A percentile compares a stretch with the other conserved stretches of the same genome.
Conservation (phyloP, 75 land plant species). For the Pseudotsuga menziesii region DNA sequence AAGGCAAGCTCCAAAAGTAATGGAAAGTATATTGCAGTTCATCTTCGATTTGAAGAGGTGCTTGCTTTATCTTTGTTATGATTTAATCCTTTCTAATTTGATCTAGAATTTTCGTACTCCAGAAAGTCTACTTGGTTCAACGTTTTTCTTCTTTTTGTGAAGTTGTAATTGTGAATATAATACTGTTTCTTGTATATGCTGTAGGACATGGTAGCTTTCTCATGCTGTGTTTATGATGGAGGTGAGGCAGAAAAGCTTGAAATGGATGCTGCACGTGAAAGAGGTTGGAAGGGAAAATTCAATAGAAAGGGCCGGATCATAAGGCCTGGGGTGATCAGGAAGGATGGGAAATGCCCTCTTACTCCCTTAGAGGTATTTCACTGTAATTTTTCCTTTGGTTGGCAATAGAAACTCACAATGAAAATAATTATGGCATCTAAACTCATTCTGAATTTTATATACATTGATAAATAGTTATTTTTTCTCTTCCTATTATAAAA, state of each 20-base stretch:
- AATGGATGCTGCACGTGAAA: slow-evolving; percentile 86
- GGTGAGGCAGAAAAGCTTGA: slow-evolving; percentile 75
- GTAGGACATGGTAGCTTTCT: slow-evolving; percentile 99
- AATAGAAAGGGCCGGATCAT: slow-evolving; percentile 66
- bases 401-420: no score
- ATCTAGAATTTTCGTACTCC: neutral
- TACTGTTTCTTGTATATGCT: neutral
- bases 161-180: neutral
- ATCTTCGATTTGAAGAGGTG: slow-evolving; percentile 98
- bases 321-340: slow-evolving; percentile 65
- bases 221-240: slow-evolving; percentile 92
- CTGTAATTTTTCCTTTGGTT: neutral
- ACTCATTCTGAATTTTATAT: no score
- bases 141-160: neutral
- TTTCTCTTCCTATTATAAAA: no score
- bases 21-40: slow-evolving; percentile 89
- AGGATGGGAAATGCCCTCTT: slow-evolving; percentile 89
- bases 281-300: slow-evolving; percentile 93
- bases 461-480: no score
- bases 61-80: neutral
- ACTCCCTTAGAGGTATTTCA: slow-evolving; percentile 85
- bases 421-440: no score
- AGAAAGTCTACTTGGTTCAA: neutral
- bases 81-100: neutral
- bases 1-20: slow-evolving; percentile 49